Evolutionary conservation across 2,329 filamentous ascomycete species (phyloP), one percentile per base, ranked within the genome.

Genomic region (Fusarium keratoplasticum): DNA sequence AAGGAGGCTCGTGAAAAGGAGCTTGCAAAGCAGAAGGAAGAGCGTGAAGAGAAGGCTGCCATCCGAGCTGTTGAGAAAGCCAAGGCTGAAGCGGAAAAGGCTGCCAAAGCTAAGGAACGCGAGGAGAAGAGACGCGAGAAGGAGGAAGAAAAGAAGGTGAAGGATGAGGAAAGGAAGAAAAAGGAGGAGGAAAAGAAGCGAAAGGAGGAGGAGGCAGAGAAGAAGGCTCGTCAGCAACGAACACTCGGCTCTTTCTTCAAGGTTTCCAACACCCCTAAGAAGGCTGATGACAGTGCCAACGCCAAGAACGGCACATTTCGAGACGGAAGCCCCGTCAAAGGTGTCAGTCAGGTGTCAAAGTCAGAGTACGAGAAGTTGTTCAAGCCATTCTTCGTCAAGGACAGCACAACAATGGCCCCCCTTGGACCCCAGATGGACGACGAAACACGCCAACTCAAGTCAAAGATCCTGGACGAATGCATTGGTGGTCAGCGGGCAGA

Each of bases 301-400:
- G 67, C 79, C 36, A 82, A 80, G 40, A 75, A 73, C 3, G 69
- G 61, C 8, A 81, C 81, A 40, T 75, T 82, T 60, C 63, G 73
- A 50, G 80, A 84, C 72, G 63, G 72, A 9, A 69, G 77, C 40
- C 66, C 69, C 14, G 42, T 60, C 14, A 77, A 73, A 38, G n/a
- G 59, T 25, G 29, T 68, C 9, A 59, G 44, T 9, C 74, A 78
- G 35, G 38, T 63, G n/a, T 62, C 70, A 29, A 79, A 74, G 59
- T 87, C 89, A 0, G 87, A 90, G 52, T 95, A 94, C 75, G 85
- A 93, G 20, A 91, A 90, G 74, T 85, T 88, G 38, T 98, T 98
- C 78, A 89, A 95, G 35, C 91, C 94, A 0, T 98, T 98, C 81
- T 95, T 93, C 71, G 79, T 96, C 54, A 93, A 94, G 67, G 87